Evolutionary conservation across 495 filamentous ascomycete genomes (phyloP).

Genomic region (Penicillium silybi): DNA sequence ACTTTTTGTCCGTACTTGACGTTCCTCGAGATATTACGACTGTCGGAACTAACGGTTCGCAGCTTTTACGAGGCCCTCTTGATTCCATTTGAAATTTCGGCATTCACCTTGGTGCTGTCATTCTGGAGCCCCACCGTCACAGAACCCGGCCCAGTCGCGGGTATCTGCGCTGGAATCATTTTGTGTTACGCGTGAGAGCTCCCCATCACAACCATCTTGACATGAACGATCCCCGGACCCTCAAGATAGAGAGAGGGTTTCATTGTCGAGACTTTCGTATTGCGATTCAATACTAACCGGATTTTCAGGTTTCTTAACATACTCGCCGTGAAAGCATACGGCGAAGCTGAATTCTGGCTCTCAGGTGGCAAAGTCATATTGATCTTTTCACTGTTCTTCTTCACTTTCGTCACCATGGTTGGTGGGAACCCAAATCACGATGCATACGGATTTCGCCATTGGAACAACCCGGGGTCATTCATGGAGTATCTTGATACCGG

Average conservation of each 20-base stretch:
- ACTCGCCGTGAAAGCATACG: constrained; percentile 62
- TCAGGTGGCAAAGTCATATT: constrained; percentile 65
- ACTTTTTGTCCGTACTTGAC: constrained; percentile 47
- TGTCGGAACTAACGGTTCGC: neutral
- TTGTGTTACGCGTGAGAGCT: constrained; percentile 32
- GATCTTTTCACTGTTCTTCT: constrained; percentile 53
- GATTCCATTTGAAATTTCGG: constrained; percentile 69
- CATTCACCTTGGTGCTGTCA: constrained; percentile 62
- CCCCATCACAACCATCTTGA: constrained; percentile 7
- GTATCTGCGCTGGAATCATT: constrained; percentile 51
- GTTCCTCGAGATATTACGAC: neutral
- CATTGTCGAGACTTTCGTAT: too few relatives aligned
- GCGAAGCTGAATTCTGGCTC: constrained; percentile 67
- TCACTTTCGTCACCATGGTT: constrained; percentile 56
- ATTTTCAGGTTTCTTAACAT: constrained; percentile 13
- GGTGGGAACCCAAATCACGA: constrained; percentile 68
- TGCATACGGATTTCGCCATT: constrained; percentile 70
- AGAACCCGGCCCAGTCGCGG: constrained; percentile 48
- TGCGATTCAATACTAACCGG: neutral
- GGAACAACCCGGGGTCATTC: constrained; percentile 27
- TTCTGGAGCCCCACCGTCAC: constrained; percentile 62
- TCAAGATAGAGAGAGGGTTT: too few relatives aligned
- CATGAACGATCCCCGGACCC: too few relatives aligned
- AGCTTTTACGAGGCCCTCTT: constrained; percentile 59
- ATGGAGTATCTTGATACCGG: constrained; percentile 57